Evolutionary conservation across 352 stramenopile genomes (phyloP).

Genomic region (Phytophthora ramorum): DNA sequence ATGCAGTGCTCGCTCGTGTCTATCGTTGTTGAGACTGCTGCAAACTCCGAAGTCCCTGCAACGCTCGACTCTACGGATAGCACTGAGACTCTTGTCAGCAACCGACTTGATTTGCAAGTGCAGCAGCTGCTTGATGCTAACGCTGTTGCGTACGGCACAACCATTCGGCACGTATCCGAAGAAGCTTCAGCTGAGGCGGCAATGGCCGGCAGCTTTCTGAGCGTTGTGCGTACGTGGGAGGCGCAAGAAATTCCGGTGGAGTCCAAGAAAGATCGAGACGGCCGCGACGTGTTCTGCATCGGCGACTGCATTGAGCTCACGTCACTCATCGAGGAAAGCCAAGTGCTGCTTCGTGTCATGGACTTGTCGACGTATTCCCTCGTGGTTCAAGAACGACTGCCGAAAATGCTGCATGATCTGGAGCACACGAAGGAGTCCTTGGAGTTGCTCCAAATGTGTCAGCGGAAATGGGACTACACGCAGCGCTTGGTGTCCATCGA

Average conservation of each 20-base stretch:
- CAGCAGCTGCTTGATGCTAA: conserved; percentile 60
- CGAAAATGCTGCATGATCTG: conserved; percentile 57
- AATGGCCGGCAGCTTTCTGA: conserved; percentile 65
- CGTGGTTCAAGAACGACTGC: conserved; percentile 54
- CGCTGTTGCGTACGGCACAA: conserved; percentile 42
- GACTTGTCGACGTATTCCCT: conserved; percentile 74
- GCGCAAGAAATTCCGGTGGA: conserved; percentile 56
- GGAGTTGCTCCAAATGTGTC: conserved; percentile 60
- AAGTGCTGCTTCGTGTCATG: conserved; percentile 77
- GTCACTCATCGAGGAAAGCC: conserved; percentile 70
- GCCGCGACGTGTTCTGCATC: conserved; percentile 58
- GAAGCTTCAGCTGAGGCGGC: conserved; percentile 75
- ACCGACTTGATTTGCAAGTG: conserved; percentile 49
- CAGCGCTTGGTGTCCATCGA: conserved; percentile 68
- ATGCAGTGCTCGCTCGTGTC: conserved; percentile 53
- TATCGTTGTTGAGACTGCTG: not conserved
- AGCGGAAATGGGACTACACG: conserved; percentile 74
- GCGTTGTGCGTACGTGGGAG: conserved; percentile 65
- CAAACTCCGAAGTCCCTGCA: not conserved
- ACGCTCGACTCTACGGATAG: not conserved
- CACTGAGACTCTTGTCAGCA: not conserved
- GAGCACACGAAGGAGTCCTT: conserved; percentile 56
- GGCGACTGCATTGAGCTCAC: conserved; percentile 66
- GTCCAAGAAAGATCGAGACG: conserved; percentile 64
- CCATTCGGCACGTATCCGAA: conserved; percentile 71